Evolutionary conservation across 164 flowering plant species (phyloP), one percentile per base, ranked within the genome.

Genomic region (Buxus sempervirens): DNA sequence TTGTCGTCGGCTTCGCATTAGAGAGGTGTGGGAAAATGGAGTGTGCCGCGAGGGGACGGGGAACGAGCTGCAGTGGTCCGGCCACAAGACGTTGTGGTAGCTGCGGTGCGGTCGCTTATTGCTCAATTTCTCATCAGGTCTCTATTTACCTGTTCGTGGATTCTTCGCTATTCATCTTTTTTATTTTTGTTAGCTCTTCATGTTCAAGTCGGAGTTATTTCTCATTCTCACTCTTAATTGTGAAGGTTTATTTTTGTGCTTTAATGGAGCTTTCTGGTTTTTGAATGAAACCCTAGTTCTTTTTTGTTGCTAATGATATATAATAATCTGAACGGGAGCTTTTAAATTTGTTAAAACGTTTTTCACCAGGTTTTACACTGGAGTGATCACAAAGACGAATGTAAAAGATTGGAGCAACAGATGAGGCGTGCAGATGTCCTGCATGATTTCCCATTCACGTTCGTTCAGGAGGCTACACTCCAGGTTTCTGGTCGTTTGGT

Each of bases 41-140:
- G 78, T 93, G 98, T 72, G 90, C 91, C 67, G 93, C 82, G 36
- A 84, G 67, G 63, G 94, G 91, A 25, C 65, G 77, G 5, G 83
- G 84, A 42, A 80, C 79, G 22, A 80, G 85, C 38, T 93, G 98
- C 83, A 19, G 60, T 13, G 97, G 89, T n/a, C 84, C 85, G 0
- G 70, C 93, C 5, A 78, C 72, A 8, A 75, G 90, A 64, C 88
- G 88, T 16, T 93, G 97, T 36, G 82, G 69, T 24, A 84, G 85
- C 54, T 93, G 98, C 70, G 88, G 79, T 28, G 91, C 88, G 66
- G 96, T 89, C 41, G 85, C 91, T 72, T 91, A 93, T 71, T 93
- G 97, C 80, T 89, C 96, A 63, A 70, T 72, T 62, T 73, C 93
- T 83, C 97, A 91, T 72, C 95, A 88, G 96, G 97, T 86, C 9